phyloP scores from a whole-genome alignment of 306 rosid species.

The Clitoria ternatea region DNA sequence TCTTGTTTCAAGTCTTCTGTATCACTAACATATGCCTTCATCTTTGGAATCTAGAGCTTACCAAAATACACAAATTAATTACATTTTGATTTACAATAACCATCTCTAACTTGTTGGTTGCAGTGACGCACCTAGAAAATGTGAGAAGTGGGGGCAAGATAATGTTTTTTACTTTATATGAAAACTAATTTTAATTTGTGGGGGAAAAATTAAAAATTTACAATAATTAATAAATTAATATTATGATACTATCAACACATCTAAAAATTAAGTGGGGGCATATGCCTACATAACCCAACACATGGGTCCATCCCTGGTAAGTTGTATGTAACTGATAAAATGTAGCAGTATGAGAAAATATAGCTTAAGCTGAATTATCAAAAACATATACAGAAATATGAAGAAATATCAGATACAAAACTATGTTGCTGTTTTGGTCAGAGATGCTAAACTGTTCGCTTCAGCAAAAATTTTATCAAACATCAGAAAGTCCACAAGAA shows the following conservation, averaged over 20 bases:
- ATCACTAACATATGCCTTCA: conserved; percentile 98
- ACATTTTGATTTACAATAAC: conserved; percentile 31
- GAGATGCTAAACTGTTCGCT: background rate
- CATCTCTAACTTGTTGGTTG: conserved; percentile 19
- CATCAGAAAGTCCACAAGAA: background rate
- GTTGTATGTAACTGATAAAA: no score
- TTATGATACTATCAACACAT: no score
- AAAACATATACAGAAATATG: background rate
- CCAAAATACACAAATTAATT: conserved; percentile 59
- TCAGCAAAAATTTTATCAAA: background rate
- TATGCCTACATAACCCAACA: no score
- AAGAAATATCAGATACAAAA: background rate
- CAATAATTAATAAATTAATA: no score
- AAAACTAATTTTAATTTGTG: no score
- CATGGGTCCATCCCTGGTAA: no score
- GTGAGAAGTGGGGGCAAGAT: no score
- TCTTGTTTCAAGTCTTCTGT: conserved; percentile 92
- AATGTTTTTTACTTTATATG: no score
- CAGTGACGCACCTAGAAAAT: no score
- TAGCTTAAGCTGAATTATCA: conserved; percentile 1
- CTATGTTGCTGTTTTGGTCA: background rate
- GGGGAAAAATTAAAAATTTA: no score
- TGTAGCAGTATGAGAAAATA: no score
- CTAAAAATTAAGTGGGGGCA: no score
- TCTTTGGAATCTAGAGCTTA: conserved; percentile 99